Evolutionary conservation across 305 asterid genomes (phyloP).

Genomic region (Rubia balearica): DNA sequence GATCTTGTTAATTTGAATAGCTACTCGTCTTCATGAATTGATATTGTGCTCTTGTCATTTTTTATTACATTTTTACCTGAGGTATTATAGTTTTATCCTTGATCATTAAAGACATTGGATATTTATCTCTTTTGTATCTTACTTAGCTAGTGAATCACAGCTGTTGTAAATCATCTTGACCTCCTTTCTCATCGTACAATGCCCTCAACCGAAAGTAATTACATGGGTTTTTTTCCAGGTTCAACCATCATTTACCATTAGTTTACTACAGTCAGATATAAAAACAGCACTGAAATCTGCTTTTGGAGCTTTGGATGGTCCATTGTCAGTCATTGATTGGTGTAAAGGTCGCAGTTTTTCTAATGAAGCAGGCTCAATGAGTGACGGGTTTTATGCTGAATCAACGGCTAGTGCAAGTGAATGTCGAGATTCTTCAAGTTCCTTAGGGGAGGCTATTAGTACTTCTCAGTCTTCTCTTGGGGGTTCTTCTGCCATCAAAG

Average conservation of each 20-base stretch:
- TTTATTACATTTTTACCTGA: background rate
- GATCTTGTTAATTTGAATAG: background rate
- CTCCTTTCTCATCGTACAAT: background rate
- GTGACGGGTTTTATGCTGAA: conserved; percentile 83
- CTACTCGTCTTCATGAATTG: background rate
- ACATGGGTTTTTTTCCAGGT: conserved; percentile 50
- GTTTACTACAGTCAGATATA: conserved; percentile 92
- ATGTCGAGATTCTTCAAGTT: conserved; percentile 90
- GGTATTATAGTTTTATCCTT: background rate
- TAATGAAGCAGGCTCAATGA: conserved; percentile 54
- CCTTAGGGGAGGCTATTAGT: conserved; percentile 85
- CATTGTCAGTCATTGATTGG: conserved; percentile 86
- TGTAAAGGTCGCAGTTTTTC: conserved; percentile 89
- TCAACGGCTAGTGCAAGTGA: conserved; percentile 93
- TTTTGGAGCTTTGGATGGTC: conserved; percentile 90
- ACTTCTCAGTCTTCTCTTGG: conserved; percentile 71
- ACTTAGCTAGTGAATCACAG: background rate
- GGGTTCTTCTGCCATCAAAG: conserved; percentile 53
- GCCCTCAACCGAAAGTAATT: background rate
- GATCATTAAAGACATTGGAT: conserved; percentile 5
- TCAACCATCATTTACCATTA: conserved; percentile 74
- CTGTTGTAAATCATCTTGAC: background rate
- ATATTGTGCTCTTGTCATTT: background rate
- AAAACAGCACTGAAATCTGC: conserved; percentile 93
- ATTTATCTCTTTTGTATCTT: background rate